phyloP scores from a whole-genome alignment of 1,284 basidiomycete genomes.

The Sanghuangporus weigelae region DNA sequence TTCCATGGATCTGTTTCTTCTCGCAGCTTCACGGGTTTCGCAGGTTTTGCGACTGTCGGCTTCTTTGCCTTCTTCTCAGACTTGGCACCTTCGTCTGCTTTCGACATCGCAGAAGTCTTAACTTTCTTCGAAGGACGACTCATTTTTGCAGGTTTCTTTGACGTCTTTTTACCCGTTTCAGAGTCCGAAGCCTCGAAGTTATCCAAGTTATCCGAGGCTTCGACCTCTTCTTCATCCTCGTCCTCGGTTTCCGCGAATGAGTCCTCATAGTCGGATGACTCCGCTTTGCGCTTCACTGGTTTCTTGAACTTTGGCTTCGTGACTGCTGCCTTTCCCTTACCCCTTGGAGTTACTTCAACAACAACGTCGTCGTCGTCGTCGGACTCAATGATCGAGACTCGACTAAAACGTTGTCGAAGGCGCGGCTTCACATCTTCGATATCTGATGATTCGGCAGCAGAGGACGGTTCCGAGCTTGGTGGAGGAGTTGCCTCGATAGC shows the following conservation, averaged over 20 bases:
- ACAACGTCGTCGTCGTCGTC: slow-evolving; percentile 35
- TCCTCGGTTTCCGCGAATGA: slow-evolving; percentile 11
- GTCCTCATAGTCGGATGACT: slow-evolving; percentile 20
- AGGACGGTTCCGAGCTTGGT: slow-evolving; percentile 16
- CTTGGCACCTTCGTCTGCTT: slow-evolving; percentile 23
- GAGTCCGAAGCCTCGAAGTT: slow-evolving; percentile 25
- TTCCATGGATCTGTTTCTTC: slow-evolving; percentile 79
- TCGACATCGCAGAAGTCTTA: slow-evolving; percentile 18
- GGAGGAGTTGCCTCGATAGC: slow-evolving; percentile 10
- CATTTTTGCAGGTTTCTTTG: slow-evolving; percentile 23
- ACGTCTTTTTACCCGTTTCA: slow-evolving; percentile 24
- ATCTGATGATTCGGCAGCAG: slow-evolving; percentile 21
- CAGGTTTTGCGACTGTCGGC: slow-evolving; percentile 49
- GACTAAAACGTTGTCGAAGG: slow-evolving; percentile 28
- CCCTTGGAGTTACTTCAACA: slow-evolving; percentile 12
- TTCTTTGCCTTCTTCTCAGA: slow-evolving; percentile 26
- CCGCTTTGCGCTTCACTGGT: slow-evolving; percentile 20
- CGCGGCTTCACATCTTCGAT: slow-evolving; percentile 29
- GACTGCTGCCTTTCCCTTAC: slow-evolving; percentile 15
- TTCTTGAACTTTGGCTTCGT: slow-evolving; percentile 19
- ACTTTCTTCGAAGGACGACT: slow-evolving; percentile 40
- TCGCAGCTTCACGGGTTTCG: slow-evolving; percentile 59
- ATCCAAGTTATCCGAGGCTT: slow-evolving; percentile 24
- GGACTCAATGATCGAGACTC: slow-evolving; percentile 37
- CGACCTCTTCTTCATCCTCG: slow-evolving; percentile 16